Base-by-base conservation (phyloP, 768 basidiomycete genomes). In the Boletus edulis region DNA sequence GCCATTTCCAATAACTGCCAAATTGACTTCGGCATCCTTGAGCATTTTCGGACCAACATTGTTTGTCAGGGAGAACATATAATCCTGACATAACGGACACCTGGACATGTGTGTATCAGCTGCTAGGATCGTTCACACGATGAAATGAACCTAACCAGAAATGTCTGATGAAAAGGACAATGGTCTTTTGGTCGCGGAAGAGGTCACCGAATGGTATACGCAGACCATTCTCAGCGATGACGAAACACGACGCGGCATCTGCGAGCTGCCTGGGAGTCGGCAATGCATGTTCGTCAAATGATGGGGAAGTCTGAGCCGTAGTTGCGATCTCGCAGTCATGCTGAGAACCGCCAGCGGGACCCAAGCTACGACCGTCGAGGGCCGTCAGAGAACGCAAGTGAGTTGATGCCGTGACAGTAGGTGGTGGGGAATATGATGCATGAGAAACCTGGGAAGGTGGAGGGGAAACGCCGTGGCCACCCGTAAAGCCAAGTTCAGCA, bases 81-180 rank as follows among this genome's bases (percentile, higher is more conserved):
- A 97, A 68, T 96, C 93, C 65, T 93, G 91, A 69, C 90, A 92
- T 13, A 85, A 71, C 0, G 89, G 86, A 65, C 92, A 94, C 80
- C 83, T 81, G 40, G 5, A 43, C 37, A 6, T 0, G n/a, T 29
- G 29, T 29, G 22, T 49, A 49, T 58, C 46, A 61, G 43, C 27
- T 17, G 22, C 17, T 13, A 45, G 18, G 17, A 14, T 48, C 15
- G 12, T 55, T 55, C 54, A 32, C 46, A 53, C 44, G 51, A 49
- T 24, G 46, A 20, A 38, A 41, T 46, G 42, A 11, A 22, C 60
- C 68, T 54, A 47, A 81, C 89, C 86, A 90, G 72, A 94, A 94
- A 70, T 93, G 90, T 41, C 94, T 78, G 58, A 97, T 86, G 74
- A 96, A 96, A 40, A 94, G 72, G 49, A 93, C 84, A 58, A 94